Percentiles rank a stretch among this genome's conserved stretches.
Evolutionary conservation across 163 green algal species (phyloP).

Genomic region (Chlorella variabilis): DNA sequence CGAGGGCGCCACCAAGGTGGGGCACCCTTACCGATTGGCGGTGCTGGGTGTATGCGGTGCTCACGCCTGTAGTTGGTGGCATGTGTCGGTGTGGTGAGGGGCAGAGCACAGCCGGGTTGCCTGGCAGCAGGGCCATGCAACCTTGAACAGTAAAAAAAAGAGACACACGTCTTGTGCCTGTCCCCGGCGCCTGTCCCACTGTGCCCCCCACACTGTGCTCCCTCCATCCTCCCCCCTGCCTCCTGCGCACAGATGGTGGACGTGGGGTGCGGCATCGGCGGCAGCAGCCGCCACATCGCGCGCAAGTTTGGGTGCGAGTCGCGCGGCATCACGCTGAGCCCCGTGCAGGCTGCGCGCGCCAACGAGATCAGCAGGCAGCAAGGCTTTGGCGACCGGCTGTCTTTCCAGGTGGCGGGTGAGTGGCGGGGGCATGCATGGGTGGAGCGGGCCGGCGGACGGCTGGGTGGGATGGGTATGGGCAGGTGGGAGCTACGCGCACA

Average conservation of each 20-base stretch:
- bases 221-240: not conserved
- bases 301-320: conserved; percentile 76
- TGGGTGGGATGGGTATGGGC: not conserved
- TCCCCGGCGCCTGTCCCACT: no score
- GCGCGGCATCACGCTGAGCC: conserved; percentile 89
- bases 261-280: conserved; percentile 96
- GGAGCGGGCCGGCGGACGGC: no score
- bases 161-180: no score
- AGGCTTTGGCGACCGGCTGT: conserved; percentile 65
- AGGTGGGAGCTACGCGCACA: no score
- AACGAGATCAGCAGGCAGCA: conserved; percentile 72
- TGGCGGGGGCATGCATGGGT: not conserved
- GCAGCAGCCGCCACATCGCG: conserved; percentile 84
- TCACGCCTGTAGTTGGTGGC: no score
- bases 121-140: not conserved
- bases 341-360: conserved; percentile 73
- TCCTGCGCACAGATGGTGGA: conserved; percentile 82
- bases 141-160: no score
- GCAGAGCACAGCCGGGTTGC: not conserved
- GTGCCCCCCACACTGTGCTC: no score
- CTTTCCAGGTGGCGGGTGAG: conserved; percentile 75
- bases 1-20: conserved; percentile 6
- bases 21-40: not conserved
- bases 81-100: no score
- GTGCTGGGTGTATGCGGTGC: no score